phyloP scores from a whole-genome alignment of 768 basidiomycete species.

The Suillus sp. region DNA sequence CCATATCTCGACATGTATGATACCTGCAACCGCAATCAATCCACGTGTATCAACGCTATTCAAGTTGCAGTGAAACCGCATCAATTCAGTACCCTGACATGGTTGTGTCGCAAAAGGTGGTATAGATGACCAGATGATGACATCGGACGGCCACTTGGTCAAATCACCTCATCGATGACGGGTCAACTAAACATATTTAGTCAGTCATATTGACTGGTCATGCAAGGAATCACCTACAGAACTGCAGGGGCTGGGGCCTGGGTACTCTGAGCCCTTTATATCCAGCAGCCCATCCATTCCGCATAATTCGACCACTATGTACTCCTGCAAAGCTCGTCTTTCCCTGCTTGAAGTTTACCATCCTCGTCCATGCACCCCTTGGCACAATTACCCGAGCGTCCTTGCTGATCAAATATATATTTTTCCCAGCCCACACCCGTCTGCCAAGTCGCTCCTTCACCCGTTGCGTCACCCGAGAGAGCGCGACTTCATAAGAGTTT shows the following conservation, averaged over 20 bases:
- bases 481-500: conserved; percentile 39
- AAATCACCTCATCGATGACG: neutral
- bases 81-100: neutral
- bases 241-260: conserved; percentile 6
- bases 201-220: neutral
- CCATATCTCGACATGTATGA: conserved; percentile 5
- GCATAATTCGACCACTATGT: neutral
- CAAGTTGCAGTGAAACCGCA: neutral
- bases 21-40: conserved; percentile 7
- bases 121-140: neutral
- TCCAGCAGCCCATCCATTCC: conserved; percentile 6
- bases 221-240: neutral
- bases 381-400: conserved; percentile 38
- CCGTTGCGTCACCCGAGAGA: conserved; percentile 57
- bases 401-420: conserved; percentile 51
- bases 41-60: neutral
- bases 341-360: conserved; percentile 47
- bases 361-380: conserved; percentile 48
- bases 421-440: conserved; percentile 65
- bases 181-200: conserved; percentile 1
- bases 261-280: conserved; percentile 7
- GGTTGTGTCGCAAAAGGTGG: neutral
- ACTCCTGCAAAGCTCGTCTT: neutral
- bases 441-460: conserved; percentile 78
- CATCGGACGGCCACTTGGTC: too few species aligned